Percentiles rank a stretch among this genome's conserved stretches.
phyloP scores from a whole-genome alignment of 2,329 filamentous ascomycete genomes.

The Bisporella sp. region DNA sequence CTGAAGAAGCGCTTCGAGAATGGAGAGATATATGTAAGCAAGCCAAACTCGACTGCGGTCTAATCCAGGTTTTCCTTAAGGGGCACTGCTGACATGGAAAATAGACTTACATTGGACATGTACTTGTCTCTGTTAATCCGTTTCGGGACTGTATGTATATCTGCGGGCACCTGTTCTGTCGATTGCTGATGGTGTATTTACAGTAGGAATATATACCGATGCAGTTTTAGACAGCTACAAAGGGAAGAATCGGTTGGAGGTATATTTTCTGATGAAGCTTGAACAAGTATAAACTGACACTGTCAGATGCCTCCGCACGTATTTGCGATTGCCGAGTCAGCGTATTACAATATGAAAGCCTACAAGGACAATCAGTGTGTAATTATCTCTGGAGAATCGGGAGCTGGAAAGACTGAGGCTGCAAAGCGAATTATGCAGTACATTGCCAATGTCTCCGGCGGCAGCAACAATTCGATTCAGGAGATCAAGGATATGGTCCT shows the following conservation, averaged over 20 bases:
- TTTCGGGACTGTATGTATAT: conserved; percentile 70
- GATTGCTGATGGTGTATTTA: conserved; percentile 24
- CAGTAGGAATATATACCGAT: conserved; percentile 94
- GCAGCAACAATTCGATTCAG: conserved; percentile 66
- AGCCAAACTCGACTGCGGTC: too few species aligned
- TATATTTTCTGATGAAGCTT: conserved; percentile 21
- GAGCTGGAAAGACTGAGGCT: conserved; percentile 96
- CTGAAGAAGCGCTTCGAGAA: conserved; percentile 97
- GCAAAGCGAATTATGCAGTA: conserved; percentile 99
- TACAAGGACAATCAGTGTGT: conserved; percentile 99
- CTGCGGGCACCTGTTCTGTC: not conserved
- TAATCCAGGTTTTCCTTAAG: too few species aligned
- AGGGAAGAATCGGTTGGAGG: conserved; percentile 93
- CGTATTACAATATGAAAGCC: conserved; percentile 99
- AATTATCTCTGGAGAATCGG: conserved; percentile 97
- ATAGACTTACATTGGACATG: conserved; percentile 96
- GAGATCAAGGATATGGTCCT: conserved; percentile 99
- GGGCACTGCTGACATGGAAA: conserved; percentile 10
- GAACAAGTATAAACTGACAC: conserved; percentile 8
- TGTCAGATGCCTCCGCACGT: conserved; percentile 76
- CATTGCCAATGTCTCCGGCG: conserved; percentile 93
- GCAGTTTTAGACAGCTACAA: conserved; percentile 87
- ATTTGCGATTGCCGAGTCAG: conserved; percentile 90
- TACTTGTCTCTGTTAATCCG: conserved; percentile 96
- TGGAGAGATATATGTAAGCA: conserved; percentile 78